Evolutionary conservation across 345 rosid species (phyloP).

Genomic region (Melaleuca alternifolia): DNA sequence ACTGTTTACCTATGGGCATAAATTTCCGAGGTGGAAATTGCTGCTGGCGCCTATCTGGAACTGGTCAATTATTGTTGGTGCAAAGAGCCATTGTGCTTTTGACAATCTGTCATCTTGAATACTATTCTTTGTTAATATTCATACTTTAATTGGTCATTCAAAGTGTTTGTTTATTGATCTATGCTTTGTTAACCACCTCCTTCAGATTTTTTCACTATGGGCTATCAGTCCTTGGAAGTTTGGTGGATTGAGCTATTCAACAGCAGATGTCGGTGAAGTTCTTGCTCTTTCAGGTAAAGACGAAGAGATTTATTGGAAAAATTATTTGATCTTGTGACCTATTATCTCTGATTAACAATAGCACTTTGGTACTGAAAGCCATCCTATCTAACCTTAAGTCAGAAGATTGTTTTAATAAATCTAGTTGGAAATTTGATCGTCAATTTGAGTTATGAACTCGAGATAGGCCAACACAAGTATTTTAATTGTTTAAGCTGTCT

Average conservation of each 20-base stretch:
- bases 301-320: neutral
- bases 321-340: neutral
- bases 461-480: neutral
- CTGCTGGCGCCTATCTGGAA: neutral
- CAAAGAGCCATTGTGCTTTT: neutral
- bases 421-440: neutral
- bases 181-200: neutral
- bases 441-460: neutral
- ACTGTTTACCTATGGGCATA: neutral
- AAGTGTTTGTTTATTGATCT: neutral
- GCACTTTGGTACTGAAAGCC: neutral
- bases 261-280: conserved; percentile 42
- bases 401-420: neutral
- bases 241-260: conserved; percentile 35
- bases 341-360: neutral
- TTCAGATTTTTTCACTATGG: conserved; percentile 48
- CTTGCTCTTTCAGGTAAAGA: conserved; percentile 40
- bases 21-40: neutral
- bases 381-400: neutral
- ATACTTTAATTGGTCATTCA: neutral
- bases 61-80: neutral
- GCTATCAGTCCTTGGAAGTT: conserved; percentile 36
- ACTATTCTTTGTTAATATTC: neutral
- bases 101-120: neutral
- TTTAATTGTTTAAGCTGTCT: neutral